phyloP scores from a whole-genome alignment of 2,329 filamentous ascomycete species.

The Gyromitra esculenta region DNA sequence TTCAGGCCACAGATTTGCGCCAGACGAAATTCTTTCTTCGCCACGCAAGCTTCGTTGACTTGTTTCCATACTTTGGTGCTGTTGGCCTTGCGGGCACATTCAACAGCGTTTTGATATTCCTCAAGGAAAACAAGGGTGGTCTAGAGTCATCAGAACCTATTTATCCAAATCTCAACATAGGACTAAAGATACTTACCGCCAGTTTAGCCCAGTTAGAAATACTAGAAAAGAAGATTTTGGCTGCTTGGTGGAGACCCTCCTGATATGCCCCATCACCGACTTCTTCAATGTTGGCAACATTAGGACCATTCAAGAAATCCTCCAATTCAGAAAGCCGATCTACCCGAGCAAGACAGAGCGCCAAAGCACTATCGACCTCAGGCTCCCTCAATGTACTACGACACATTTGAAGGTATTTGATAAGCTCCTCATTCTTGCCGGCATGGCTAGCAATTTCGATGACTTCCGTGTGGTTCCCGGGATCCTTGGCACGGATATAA shows the following conservation, averaged over 20 bases:
- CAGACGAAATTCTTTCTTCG: slow-evolving; percentile 98
- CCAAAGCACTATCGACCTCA: slow-evolving; percentile 89
- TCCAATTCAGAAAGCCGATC: slow-evolving; percentile 93
- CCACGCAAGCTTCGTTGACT: slow-evolving; percentile 94
- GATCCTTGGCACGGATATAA: slow-evolving; percentile 93
- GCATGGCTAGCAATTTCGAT: slow-evolving; percentile 95
- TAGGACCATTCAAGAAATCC: slow-evolving; percentile 91
- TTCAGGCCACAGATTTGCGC: slow-evolving; percentile 99
- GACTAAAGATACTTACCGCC: slow-evolving; percentile 63
- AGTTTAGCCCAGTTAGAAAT: slow-evolving; percentile 99
- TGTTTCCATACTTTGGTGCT: slow-evolving; percentile 99
- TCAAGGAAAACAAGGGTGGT: slow-evolving; percentile 96
- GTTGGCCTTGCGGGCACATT: slow-evolving; percentile 97
- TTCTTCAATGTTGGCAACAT: slow-evolving; percentile 94
- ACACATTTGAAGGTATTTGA: slow-evolving; percentile 96
- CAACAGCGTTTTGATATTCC: slow-evolving; percentile 96
- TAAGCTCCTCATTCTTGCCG: slow-evolving; percentile 95
- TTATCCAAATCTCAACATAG: background rate
- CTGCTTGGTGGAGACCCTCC: slow-evolving; percentile 92
- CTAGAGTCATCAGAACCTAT: slow-evolving; percentile 37
- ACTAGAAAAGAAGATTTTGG: slow-evolving; percentile 98
- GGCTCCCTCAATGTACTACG: slow-evolving; percentile 96
- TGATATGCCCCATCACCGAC: slow-evolving; percentile 98
- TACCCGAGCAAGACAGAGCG: slow-evolving; percentile 90
- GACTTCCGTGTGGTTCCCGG: slow-evolving; percentile 92